Evolutionary conservation across 116 monocot species (phyloP), one percentile per base, ranked within the genome.

Genomic region (Posidonia oceanica): DNA sequence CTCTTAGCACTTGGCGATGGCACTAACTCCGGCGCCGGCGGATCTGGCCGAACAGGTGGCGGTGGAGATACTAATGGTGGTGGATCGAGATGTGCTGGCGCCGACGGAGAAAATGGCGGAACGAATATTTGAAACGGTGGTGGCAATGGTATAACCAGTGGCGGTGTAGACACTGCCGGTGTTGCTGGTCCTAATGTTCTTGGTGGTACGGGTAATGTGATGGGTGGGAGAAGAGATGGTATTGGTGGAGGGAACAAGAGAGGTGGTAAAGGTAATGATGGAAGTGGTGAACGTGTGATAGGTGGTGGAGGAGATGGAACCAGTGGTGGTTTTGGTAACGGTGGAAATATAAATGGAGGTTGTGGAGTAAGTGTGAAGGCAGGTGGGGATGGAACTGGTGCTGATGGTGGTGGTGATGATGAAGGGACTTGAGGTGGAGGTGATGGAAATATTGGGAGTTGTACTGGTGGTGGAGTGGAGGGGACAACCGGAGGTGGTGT

Each of bases 251-350:
- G 62, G 62, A 63, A 20, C 36, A 51, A 4, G 10, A 67, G 39
- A 12, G 67, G 67, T 18, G 67, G 48, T 44, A 7, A 12, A 14
- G 48, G 20, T 18, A 67, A 7, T 3, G 67, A 40, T 67, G 41
- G 48, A 67, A 12, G 18, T 17, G 67, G 48, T 67, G 41, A 15
- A 67, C 2, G 48, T 23, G 6, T 42, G 48, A 22, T 6, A 4
- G 12, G 48, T 22, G 67, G 67, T 52, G 67, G 67, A 48, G 67
- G 67, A 29, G 62, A 63, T 63, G 62, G 62, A 36, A 63, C 22
- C 20, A 63, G 29, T 7, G 62, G 62, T 36, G 62, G 62, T 63
- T 14, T 14, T 36, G 22, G 18, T 23, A 36, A 29, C 0, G 62
- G 62, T 13, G 62, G 62, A 4, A 36, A 36, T 36, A 36, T 20